Percentiles rank a stretch among this genome's conserved stretches.
phyloP scores from a whole-genome alignment of 2,329 filamentous ascomycete genomes.

The Calonectria pseudoreteaudii region DNA sequence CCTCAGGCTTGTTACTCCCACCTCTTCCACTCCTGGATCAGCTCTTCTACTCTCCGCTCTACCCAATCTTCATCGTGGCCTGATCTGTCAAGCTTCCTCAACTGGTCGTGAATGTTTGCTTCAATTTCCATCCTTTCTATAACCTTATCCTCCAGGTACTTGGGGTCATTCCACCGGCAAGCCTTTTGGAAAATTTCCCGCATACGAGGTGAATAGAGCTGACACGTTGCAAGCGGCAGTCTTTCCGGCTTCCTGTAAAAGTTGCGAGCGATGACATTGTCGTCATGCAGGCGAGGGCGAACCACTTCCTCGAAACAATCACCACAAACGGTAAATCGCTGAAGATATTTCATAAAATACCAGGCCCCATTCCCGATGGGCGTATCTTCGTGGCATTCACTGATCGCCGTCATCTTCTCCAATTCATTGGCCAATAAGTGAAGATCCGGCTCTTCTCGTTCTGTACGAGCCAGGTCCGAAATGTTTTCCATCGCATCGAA shows the following conservation, averaged over 20 bases:
- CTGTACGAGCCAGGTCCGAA: slow-evolving; percentile 62
- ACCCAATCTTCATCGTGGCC: slow-evolving; percentile 52
- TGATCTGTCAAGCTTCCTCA: slow-evolving; percentile 56
- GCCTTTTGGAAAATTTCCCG: slow-evolving; percentile 76
- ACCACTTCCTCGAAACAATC: slow-evolving; percentile 88
- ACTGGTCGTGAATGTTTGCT: slow-evolving; percentile 66
- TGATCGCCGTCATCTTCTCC: slow-evolving; percentile 65
- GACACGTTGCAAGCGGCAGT: slow-evolving; percentile 71
- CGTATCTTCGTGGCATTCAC: slow-evolving; percentile 75
- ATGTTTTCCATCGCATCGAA: slow-evolving; percentile 71
- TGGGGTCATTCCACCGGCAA: slow-evolving; percentile 74
- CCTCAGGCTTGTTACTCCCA: slow-evolving; percentile 60
- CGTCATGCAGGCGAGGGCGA: slow-evolving; percentile 71
- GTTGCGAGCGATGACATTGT: slow-evolving; percentile 68
- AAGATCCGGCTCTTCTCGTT: slow-evolving; percentile 64
- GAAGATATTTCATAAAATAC: slow-evolving; percentile 82
- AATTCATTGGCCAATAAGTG: slow-evolving; percentile 73
- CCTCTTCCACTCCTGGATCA: slow-evolving; percentile 68
- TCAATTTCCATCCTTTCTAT: slow-evolving; percentile 72
- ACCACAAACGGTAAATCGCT: slow-evolving; percentile 85
- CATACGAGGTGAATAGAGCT: slow-evolving; percentile 86
- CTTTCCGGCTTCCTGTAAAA: slow-evolving; percentile 73
- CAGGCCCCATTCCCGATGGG: slow-evolving; percentile 73
- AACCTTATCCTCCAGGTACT: slow-evolving; percentile 69
- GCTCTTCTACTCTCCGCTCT: slow-evolving; percentile 57